Evolutionary conservation across 2,329 filamentous ascomycete species (phyloP), one percentile per base, ranked within the genome.

Genomic region (Fusarium subglutinans): DNA sequence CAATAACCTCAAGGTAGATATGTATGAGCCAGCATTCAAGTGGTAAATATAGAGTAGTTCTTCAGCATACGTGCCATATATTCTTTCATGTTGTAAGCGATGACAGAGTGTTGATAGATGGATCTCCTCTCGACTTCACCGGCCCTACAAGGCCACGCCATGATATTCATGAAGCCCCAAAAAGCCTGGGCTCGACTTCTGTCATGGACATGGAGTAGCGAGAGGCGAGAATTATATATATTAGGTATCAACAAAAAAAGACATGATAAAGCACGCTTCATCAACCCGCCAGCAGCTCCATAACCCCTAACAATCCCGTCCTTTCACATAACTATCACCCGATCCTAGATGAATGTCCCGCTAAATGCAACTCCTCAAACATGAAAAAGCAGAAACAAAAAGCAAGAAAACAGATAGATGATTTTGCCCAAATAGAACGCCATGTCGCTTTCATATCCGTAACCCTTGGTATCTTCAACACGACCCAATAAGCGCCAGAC

Each of bases 401-500:
- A 50, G 22, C 38, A 43, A 57, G 33, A 61, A 33, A 33, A 41
- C 28, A 47, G 35, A 64, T 72, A 13, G 35, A 62, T 68, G 41
- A 28, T 74, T 74, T 74, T 65, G 37, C 65, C 72, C 65, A 58
- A 41, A 53, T 40, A 70, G 59, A 68, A 74, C 72, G 72, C 72
- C 72, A 50, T 72, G 40, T 59, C 72, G 69, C 72, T 75, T 67
- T 70, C 72, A 63, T 70, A 63, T 75, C 72, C 72, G 50, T 75
- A 66, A 74, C 56, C 72, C 71, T 75, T 74, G 72, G 72, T 74
- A 74, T 74, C 72, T 74, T 66, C 63, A 74, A 72, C 71, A 75
- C 54, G 72, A 72, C 72, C 72, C 38, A 74, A 62, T 74, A 73
- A 74, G 72, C 72, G 71, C 67, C 71, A 74, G 59, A 72, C 71